Percentiles rank a stretch among this genome's conserved stretches.
Conservation (phyloP, 129 eudicot genomes). For the Artemisia tridentata region DNA sequence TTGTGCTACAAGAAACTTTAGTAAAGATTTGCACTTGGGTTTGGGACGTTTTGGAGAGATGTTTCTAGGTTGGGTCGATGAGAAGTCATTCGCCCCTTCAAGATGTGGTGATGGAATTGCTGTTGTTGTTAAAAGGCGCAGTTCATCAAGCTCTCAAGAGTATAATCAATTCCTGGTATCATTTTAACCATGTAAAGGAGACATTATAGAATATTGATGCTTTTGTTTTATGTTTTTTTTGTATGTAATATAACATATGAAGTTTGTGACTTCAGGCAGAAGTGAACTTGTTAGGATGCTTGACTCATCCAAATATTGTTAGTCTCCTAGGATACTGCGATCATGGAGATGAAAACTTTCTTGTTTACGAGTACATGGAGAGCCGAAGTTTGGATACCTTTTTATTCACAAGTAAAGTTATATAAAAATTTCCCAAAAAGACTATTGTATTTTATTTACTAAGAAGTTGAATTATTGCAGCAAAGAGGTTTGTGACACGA, state of each 20-base stretch:
- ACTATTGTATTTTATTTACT: neutral
- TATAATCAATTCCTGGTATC: conserved; percentile 24
- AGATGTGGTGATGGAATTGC: conserved; percentile 27
- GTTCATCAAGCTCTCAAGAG: neutral
- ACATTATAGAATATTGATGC: too few species aligned
- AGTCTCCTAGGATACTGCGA: conserved; percentile 35
- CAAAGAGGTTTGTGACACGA: neutral
- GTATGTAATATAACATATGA: neutral
- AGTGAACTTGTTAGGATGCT: conserved; percentile 9
- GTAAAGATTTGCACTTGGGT: conserved; percentile 23
- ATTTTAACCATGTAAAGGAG: neutral
- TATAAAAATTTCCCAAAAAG: neutral
- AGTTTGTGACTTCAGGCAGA: conserved; percentile 27
- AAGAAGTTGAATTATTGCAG: neutral
- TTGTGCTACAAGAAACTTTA: conserved; percentile 29
- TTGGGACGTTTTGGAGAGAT: conserved; percentile 27
- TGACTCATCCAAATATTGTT: conserved; percentile 29
- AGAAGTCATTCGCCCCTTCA: conserved; percentile 31
- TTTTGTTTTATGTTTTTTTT: too few species aligned
- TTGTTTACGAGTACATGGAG: conserved; percentile 38
- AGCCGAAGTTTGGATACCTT: conserved; percentile 19
- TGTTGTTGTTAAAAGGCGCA: conserved; percentile 33
- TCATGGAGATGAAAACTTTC: conserved; percentile 20
- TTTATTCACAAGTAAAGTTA: conserved; percentile 18
- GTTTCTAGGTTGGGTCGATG: conserved; percentile 30